Evolutionary conservation across 2,329 filamentous ascomycete species (phyloP), one percentile per base, ranked within the genome.

Genomic region (Hypocrella siamensis): DNA sequence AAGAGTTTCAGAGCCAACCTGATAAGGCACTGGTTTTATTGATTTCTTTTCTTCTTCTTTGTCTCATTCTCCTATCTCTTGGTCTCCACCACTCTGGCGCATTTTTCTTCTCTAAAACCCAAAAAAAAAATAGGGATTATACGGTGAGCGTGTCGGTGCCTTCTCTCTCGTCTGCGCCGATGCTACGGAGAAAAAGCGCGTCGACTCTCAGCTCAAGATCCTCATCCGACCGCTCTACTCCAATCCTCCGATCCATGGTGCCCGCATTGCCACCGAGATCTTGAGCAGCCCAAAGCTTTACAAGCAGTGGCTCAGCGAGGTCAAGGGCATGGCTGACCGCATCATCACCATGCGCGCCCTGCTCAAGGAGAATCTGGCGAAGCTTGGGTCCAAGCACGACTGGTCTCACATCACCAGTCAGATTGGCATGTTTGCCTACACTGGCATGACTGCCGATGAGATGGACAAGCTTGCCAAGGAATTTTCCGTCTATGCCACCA

Each of bases 401-500:
- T 98, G 90, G 90, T 82, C 79, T 57, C 90, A 98, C 70, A 98
- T 98, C 62, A 96, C 90, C 45, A 86, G 70, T 61, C 84, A 93
- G 73, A 98, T 98, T 50, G 90, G 90, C 64, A 98, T 98, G 90
- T 98, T 98, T 53, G 88, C 90, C 46, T 98, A 93, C 71, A 98
- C 90, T 32, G 90, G 90, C 39, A 66, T 98, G 49, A 88, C 69
- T 47, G 65, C 86, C 34, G 78, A 88, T 61, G 81, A 94, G 65
- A 94, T 96, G 83, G 80, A 88, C 34, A 65, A 65, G 49, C 69
- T 98, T 40, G 83, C 86, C 44, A 85, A 92, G 67, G 83, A 96
- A 67, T 83, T 90, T 70, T 93, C 84, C 38, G 88, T 98, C 48
- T 98, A 98, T 56, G 88, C 86, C 43, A 96, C 90, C 60, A 90